Base-by-base conservation (phyloP, 2,329 filamentous ascomycete genomes). In the Ophiostoma tasmaniense region DNA sequence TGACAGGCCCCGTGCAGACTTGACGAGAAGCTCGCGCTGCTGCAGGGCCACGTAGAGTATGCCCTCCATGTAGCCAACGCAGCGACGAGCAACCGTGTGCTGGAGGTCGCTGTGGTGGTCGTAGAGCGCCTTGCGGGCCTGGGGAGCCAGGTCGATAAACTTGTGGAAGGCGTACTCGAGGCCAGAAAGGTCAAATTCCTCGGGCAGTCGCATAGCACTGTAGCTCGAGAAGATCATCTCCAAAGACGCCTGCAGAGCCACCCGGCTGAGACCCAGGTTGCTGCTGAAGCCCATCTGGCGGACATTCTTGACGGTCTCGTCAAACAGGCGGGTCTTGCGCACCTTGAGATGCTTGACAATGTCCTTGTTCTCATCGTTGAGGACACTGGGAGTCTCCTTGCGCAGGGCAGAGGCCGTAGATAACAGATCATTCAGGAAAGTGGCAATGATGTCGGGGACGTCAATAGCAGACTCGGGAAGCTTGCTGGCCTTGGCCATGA, bases 201-300 rank as follows among this genome's bases (percentile, higher is more conserved):
- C 69, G 17, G 74, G 72, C 52, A 77, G 70, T n/a, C 77, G 73
- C 20, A 75, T 67, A 8, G 85, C 72, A 71, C 83, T 73, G 2
- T 83, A 84, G 6, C 81, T 82, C 1, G 91, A 85, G 35, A 99
- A 83, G 1, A 97, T 83, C 5, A 84, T 79, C 6, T 90, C 84
- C 8, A 91, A 81, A 0, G 91, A 90, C 35, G 85, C 83, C 77
- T 99, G 95, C 67, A 87, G 87, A 52, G 85, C 84, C 22, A 98
- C 82, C 61, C 89, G 83, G 75, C 91, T 87, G 17, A 87, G 88
- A 72, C 90, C 88, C 20, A 96, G 82, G 75, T 97, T 97, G 67
- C 89, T 88, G 74, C 89, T 90, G 74, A 99, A 86, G 3, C 95
- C 95, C 94, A 99, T 98, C 69, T 89, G 86, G 45, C 92, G 88